A percentile compares a stretch with the other conserved stretches of the same genome.
Conservation (phyloP, 2,329 filamentous ascomycete genomes). For the Penicillium sp. region DNA sequence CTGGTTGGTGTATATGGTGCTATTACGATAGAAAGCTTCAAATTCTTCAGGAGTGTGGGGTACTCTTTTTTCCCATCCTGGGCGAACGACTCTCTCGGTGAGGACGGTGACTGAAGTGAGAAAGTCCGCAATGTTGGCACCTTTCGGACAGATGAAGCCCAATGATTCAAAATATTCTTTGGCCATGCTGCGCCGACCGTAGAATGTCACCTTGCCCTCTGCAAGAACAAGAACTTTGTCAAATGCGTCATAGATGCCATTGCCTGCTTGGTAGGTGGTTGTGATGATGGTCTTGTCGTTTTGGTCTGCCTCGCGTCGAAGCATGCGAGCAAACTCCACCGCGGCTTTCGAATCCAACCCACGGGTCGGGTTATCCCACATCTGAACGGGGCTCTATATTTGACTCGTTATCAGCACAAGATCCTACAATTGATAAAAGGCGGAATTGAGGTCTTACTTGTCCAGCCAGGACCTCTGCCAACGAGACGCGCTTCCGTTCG, state of each 20-base stretch:
- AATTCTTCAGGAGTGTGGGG: slow-evolving; percentile 44
- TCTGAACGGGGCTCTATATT: slow-evolving; percentile 51
- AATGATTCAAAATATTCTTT: slow-evolving; percentile 61
- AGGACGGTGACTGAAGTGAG: slow-evolving; percentile 63
- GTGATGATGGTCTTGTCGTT: slow-evolving; percentile 59
- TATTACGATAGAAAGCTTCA: slow-evolving; percentile 50
- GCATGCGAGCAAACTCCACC: slow-evolving; percentile 56
- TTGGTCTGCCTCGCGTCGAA: slow-evolving; percentile 61
- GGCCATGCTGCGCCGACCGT: slow-evolving; percentile 58
- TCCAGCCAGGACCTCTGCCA: slow-evolving; percentile 58
- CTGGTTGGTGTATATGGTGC: slow-evolving; percentile 52
- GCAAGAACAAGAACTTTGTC: slow-evolving; percentile 68
- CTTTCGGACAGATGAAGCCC: slow-evolving; percentile 61
- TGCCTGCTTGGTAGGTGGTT: slow-evolving; percentile 67
- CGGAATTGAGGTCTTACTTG: slow-evolving; percentile 34
- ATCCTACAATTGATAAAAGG: background rate
- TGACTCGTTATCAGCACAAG: background rate
- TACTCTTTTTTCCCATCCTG: slow-evolving; percentile 31
- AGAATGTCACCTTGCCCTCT: slow-evolving; percentile 63
- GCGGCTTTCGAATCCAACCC: slow-evolving; percentile 66
- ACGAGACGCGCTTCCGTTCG: slow-evolving; percentile 66
- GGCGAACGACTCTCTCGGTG: slow-evolving; percentile 45
- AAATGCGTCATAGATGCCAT: slow-evolving; percentile 66
- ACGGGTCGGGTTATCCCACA: slow-evolving; percentile 66
- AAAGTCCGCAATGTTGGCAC: slow-evolving; percentile 64